Evolutionary conservation across 2,329 filamentous ascomycete species (phyloP).

Genomic region (Gliomastix tumulicola): DNA sequence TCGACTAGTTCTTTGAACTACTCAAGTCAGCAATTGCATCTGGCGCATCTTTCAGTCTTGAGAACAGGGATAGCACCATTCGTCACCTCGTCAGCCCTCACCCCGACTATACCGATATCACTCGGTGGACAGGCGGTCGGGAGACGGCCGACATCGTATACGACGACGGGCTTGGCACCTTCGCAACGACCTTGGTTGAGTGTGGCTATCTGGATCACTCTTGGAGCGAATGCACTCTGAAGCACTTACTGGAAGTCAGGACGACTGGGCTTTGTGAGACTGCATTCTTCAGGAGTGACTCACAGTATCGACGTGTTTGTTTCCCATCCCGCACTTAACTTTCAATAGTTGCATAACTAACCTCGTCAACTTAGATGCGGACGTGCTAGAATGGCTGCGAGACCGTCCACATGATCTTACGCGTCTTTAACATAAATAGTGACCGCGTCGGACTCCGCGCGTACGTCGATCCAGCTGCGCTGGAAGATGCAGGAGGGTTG

Average conservation of each 20-base stretch:
- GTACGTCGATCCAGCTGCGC: constrained; percentile 27
- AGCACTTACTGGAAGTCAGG: constrained; percentile 46
- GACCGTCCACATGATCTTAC: constrained; percentile 30
- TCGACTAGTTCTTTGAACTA: background rate
- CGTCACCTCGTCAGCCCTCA: constrained; percentile 28
- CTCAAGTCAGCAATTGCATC: constrained; percentile 8
- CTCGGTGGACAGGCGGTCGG: constrained; percentile 24
- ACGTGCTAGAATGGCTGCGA: background rate
- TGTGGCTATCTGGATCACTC: constrained; percentile 20
- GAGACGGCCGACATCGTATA: constrained; percentile 44
- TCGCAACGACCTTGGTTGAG: constrained; percentile 25
- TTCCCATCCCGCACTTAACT: background rate
- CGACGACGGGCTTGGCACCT: constrained; percentile 19
- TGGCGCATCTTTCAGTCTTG: constrained; percentile 21
- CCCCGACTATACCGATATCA: constrained; percentile 29
- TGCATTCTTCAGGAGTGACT: constrained; percentile 38
- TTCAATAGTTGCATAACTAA: background rate
- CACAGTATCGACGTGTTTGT: constrained; percentile 33
- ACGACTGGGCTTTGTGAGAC: constrained; percentile 24
- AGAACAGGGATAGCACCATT: constrained; percentile 44
- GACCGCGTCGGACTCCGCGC: constrained; percentile 20
- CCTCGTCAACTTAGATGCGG: background rate
- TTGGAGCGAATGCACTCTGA: constrained; percentile 15
- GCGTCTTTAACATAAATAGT: constrained; percentile 27
- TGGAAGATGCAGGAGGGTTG: constrained; percentile 13